Evolutionary conservation across 352 stramenopile genomes (phyloP).

Genomic region (Phytophthora fragariae): DNA sequence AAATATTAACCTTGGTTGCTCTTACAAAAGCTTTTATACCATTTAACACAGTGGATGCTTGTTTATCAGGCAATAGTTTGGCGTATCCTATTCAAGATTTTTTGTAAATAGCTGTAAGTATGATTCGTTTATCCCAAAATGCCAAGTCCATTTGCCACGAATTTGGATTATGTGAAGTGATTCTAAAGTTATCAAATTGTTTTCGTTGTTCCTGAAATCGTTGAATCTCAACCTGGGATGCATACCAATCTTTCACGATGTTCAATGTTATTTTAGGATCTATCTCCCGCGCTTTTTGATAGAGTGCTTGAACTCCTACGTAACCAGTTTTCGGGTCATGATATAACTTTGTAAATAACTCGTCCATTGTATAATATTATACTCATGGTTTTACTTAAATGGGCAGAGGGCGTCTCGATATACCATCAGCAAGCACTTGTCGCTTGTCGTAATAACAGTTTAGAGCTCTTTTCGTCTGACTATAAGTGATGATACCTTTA

Average conservation of each 20-base stretch:
- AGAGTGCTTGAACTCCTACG: not conserved
- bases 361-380: too few species aligned
- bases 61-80: not conserved
- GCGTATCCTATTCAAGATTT: not conserved
- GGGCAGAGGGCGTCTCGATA: too few species aligned
- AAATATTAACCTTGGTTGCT: not conserved
- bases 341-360: not conserved
- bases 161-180: not conserved
- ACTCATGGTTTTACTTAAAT: too few species aligned
- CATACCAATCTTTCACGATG: not conserved
- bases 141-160: not conserved
- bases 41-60: not conserved
- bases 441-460: too few species aligned
- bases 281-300: not conserved
- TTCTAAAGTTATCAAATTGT: not conserved
- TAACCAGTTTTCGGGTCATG: not conserved
- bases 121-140: not conserved
- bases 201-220: not conserved
- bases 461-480: too few species aligned
- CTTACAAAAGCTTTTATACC: not conserved
- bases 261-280: not conserved
- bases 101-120: not conserved
- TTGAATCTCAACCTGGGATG: not conserved
- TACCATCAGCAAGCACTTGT: too few species aligned
- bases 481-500: too few species aligned